Evolutionary conservation across 441 rosid species (phyloP).

Genomic region (Breynia disticha): DNA sequence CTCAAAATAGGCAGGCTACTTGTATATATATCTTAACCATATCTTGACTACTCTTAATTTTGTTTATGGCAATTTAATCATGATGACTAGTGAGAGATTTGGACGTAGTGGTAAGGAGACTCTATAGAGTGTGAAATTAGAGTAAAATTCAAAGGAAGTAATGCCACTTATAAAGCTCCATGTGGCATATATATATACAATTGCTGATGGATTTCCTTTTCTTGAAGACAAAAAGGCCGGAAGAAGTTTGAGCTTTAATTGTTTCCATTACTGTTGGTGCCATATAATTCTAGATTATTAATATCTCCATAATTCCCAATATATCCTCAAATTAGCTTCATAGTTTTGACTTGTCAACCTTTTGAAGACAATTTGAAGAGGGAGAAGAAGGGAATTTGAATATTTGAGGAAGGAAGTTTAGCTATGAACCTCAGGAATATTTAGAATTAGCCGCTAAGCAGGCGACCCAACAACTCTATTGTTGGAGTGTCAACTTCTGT

Average conservation of each 20-base stretch:
- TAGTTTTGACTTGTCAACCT: conserved; percentile 7
- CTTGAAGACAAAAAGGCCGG: conserved; percentile 25
- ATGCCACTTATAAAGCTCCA: conserved; percentile 29
- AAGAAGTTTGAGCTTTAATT: conserved; percentile 8
- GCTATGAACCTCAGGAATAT: conserved; percentile 11
- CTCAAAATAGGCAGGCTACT: conserved; percentile 4
- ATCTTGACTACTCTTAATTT: conserved; percentile 1
- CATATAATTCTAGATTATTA: not conserved
- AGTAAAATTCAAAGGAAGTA: conserved; percentile 17
- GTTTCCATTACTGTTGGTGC: conserved; percentile 15
- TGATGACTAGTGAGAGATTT: conserved; percentile 3
- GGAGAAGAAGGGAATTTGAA: conserved; percentile 9
- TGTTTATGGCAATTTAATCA: conserved; percentile 6
- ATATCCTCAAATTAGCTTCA: conserved; percentile 7
- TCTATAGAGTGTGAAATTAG: conserved; percentile 19
- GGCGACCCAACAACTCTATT: conserved; percentile 32
- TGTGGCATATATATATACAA: conserved; percentile 24
- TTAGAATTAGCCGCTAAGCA: conserved; percentile 12
- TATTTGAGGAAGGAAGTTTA: not conserved
- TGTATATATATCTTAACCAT: conserved; percentile 10
- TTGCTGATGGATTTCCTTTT: conserved; percentile 20
- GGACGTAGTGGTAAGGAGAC: conserved; percentile 25
- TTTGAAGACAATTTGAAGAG: not conserved
- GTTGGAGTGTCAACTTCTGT: conserved; percentile 41
- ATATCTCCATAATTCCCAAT: conserved; percentile 9